Evolutionary conservation across 208 protist species (phyloP), one percentile per base, ranked within the genome.

Genomic region (Acanthamoeba culbertsoni): DNA sequence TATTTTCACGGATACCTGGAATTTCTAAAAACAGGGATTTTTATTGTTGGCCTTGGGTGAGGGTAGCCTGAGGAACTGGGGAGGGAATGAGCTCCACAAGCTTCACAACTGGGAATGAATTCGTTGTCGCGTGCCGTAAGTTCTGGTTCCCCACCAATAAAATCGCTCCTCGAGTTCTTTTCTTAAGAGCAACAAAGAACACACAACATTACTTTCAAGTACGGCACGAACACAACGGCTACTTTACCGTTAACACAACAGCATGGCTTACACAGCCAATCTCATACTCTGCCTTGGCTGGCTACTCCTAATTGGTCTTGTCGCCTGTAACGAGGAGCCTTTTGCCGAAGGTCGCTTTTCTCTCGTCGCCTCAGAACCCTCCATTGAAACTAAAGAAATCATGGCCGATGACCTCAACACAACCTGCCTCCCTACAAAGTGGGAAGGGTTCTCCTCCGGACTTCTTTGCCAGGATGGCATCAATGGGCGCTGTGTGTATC

Each of bases 401-500:
- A 23, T 55, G 48, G 48, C 48, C 48, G 55, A n/a, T n/a, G 7
- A n/a, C 20, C 6, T n/a, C 55, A n/a, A 63, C 23, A 14, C 55
- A 63, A 55, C 48, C 48, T 55, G 48, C 8, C 48, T 55, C 18
- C 48, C 55, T 2, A 82, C 71, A 20, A 45, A 53, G 71, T 82
- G 71, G 71, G 71, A 82, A 28, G 71, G 71, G 23, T 82, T 82
- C 71, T 53, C 71, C 42, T 82, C 71, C 23, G 71, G 71, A 5
- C 71, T 82, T 12, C 71, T 82, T 16, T 82, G 71, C 71, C 71
- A 82, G 42, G 26, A 18, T 4, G 71, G 71, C 71, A 43, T 82
- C 42, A 82, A 82, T 28, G 71, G 71, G 4, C 71, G 71, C 5
- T 82, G 71, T 43, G n/a, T 35, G 18, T 82, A 82, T 28, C 71